Evolutionary conservation across 176 grass and related monocot genomes (phyloP).

Genomic region (Bolboschoenus planiculmis): DNA sequence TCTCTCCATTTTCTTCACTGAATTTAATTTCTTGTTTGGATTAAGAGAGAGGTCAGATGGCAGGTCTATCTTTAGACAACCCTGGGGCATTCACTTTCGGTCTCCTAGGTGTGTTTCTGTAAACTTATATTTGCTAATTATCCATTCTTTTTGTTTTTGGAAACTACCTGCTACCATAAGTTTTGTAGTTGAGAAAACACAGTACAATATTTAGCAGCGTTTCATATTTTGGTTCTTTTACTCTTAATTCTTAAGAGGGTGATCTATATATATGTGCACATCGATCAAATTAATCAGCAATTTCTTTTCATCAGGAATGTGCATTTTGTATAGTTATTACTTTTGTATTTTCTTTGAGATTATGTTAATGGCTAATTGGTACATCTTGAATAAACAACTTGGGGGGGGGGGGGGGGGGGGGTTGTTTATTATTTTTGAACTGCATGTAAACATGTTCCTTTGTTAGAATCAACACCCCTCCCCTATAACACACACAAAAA

Average conservation of each 20-base stretch:
- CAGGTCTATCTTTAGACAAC: conserved; percentile 52
- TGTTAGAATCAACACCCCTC: no score
- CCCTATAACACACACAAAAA: neutral
- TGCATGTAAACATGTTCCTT: no score
- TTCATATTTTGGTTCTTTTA: neutral
- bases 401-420: no score
- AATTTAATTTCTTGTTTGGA: conserved; percentile 18
- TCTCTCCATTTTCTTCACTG: conserved; percentile 2
- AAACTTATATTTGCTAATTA: neutral
- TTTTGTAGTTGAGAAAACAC: neutral
- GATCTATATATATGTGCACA: neutral
- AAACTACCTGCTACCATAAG: neutral
- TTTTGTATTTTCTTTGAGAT: neutral
- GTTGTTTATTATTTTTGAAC: no score
- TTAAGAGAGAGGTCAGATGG: neutral
- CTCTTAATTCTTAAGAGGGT: neutral
- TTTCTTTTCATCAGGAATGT: neutral
- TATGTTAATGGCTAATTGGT: neutral
- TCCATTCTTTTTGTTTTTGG: neutral
- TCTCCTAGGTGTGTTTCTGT: conserved; percentile 50
- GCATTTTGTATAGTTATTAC: neutral
- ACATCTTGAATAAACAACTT: neutral
- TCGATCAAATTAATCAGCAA: neutral
- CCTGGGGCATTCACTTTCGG: conserved; percentile 62
- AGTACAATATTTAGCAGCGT: neutral